These are phyloP conservation scores for Exserohilum turcica DNA, from an alignment of 2,329 filamentous ascomycete genomes.

Conservation along the genomic window DNA sequence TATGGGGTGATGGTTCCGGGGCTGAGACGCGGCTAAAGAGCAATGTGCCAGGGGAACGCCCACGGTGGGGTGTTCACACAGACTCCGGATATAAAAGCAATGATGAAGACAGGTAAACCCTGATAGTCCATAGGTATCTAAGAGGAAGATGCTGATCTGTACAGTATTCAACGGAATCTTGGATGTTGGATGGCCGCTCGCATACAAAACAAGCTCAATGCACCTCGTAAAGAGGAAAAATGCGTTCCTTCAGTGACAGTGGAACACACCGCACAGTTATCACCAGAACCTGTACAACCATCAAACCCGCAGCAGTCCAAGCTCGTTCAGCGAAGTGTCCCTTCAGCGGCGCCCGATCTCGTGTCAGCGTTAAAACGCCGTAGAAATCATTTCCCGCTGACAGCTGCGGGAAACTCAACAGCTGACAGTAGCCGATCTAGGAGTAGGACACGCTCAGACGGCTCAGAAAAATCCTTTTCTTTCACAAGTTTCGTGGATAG, in stretches of 20 bases:
- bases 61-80: not conserved
- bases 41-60: not conserved
- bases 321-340: not conserved
- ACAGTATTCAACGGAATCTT: not conserved
- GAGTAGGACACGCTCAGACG: not conserved
- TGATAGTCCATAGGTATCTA: not conserved
- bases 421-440: not conserved
- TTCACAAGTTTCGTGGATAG: not conserved
- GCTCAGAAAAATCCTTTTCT: not conserved
- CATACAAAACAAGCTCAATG: constrained; percentile 4
- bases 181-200: constrained; percentile 6
- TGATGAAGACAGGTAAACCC: constrained; percentile 1
- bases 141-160: not conserved
- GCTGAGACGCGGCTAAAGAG: not conserved
- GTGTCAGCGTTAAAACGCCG: not conserved
- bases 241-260: not conserved
- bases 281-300: not conserved
- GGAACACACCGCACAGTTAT: not conserved
- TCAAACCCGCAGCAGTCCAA: not conserved
- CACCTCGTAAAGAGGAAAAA: not conserved
- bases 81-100: not conserved
- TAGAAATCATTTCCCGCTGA: not conserved
- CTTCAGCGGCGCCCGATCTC: not conserved
- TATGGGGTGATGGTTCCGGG: not conserved
- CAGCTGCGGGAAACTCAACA: not conserved